Base-by-base conservation (phyloP, 805 yeast genomes). In the Saccharomycopsis microspora region DNA sequence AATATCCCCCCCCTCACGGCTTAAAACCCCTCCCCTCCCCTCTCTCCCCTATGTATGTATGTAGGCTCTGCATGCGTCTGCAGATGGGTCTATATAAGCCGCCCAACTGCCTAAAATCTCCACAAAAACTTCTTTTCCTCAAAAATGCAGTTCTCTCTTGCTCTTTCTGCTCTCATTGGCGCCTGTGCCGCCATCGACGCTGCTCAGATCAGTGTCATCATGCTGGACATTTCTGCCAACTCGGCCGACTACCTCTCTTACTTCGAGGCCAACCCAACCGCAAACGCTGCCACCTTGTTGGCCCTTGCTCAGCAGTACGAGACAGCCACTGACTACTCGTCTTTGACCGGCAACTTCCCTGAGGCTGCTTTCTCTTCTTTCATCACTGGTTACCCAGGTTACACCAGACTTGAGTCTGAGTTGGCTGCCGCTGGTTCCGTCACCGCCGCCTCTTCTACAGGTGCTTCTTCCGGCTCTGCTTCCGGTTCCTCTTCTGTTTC, bases 221-320 rank as follows among this genome's bases (percentile, higher is more conserved):
- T 51, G 33, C 29, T 44, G 28, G 54, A 51, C 34, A 45, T 51
- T 44, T 42, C 42, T 34, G 47, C 40, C 27, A 32, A 51, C 45
- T 43, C 50, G 33, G 49, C 47, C 35, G 45, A 51, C 33, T 51
- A 51, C 37, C 30, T 51, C 11, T 51, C 54, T 11, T 51, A 51
- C 47, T 39, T 51, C 38, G 39, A 40, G 33, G 52, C 52, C 35
- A 51, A 51, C 49, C 54, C 54, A 27, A 42, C 38, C 27, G 44
- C 32, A 5, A 42, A 51, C 49, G 49, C 52, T 42, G 49, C 44
- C 36, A 45, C 54, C 19, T 42, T 51, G 35, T 31, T 35, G 19
- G 47, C 49, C 5, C 11, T 51, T 27, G 52, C 41, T 11, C 42
- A 47, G 30, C 19, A 45, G 34, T 46, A 46, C 33, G 32, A 43